Evolutionary conservation across 2,329 filamentous ascomycete genomes (phyloP), one percentile per base, ranked within the genome.

Genomic region (Phyllosticta citrichinensis): DNA sequence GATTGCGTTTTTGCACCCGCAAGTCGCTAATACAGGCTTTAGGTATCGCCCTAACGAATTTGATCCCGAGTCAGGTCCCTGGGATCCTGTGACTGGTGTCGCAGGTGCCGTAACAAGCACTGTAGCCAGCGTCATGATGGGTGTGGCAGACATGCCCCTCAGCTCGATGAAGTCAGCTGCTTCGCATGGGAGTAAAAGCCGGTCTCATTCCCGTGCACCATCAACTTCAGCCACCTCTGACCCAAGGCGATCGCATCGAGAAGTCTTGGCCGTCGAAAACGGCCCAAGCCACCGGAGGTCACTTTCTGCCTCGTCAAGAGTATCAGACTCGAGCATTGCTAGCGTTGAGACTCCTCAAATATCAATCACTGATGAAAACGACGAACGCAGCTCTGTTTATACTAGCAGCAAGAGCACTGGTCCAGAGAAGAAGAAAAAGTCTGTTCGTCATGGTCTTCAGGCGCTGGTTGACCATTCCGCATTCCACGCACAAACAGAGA

Each of bases 21-120:
- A 33, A 22, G 17, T 14, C 22, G 51, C 4, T n/a, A 27, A 9
- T 1, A 5, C 17, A 10, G 11, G 9, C 27, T 10, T 12, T 27
- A 75, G 72, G 11, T 71, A 69, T 58, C 72, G 73, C 12, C 66
- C 73, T 4, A 70, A 72, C 24, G 74, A 76, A 35, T 75, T 71
- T 55, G 68, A 71, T n/a, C 69, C 70, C 20, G 74, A 76, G 40
- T 70, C 72, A 58, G 74, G 74, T 0, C 74, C 74, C 19, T 70
- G 68, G 67, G 74, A 76, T 62, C 74, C 74, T 8, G 62, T 76
- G 19, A 71, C 73, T 27, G 74, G 74, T 57, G 88, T 85, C 17
- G 86, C 90, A 0, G 83, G 85, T 53, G 89, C 91, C 0, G 75
- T 97, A 0, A 77, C 96, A n/a, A 88, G 88, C 5, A 93, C 92